These are phyloP conservation scores for Coemansia erecta DNA, from an alignment of 192 early-diverging fungal genomes.

Conservation along the genomic window DNA sequence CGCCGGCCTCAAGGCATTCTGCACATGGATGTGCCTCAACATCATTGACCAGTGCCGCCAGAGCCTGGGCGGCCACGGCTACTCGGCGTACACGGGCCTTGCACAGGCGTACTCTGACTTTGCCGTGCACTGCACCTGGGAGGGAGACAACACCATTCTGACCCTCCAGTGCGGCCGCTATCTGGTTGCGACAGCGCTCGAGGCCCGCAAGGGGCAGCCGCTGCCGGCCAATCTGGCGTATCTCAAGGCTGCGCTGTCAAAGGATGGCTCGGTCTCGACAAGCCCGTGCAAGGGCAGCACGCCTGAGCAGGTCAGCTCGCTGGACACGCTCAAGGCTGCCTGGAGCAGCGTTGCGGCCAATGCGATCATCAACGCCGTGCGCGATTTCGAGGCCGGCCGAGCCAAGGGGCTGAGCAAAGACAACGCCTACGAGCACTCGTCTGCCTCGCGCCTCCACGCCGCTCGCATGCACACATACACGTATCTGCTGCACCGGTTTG, in stretches of 20 bases:
- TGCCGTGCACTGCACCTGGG: slow-evolving; percentile 87
- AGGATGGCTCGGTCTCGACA: slow-evolving; percentile 22
- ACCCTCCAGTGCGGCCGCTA: slow-evolving; percentile 87
- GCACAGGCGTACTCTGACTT: slow-evolving; percentile 84
- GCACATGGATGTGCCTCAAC: slow-evolving; percentile 86
- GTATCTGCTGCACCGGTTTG: slow-evolving; percentile 83
- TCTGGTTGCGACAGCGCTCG: slow-evolving; percentile 69
- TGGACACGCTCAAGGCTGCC: slow-evolving; percentile 70
- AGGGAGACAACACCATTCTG: slow-evolving; percentile 91
- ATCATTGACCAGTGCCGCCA: slow-evolving; percentile 92
- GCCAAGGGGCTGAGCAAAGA: slow-evolving; percentile 70
- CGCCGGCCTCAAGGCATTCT: slow-evolving; percentile 90
- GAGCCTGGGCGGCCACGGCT: slow-evolving; percentile 88
- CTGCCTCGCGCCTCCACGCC: slow-evolving; percentile 77
- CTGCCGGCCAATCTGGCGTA: slow-evolving; percentile 77
- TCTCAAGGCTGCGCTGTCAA: slow-evolving; percentile 58
- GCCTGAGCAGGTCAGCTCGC: slow-evolving; percentile 35
- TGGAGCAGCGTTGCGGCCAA: slow-evolving; percentile 81
- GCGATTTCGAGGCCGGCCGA: slow-evolving; percentile 69
- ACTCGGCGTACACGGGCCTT: slow-evolving; percentile 88
- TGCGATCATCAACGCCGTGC: slow-evolving; percentile 77
- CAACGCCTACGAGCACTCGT: slow-evolving; percentile 82
- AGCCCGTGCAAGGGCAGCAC: slow-evolving; percentile 28
- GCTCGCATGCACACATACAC: slow-evolving; percentile 84
- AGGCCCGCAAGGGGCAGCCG: slow-evolving; percentile 71